Evolutionary conservation across 768 basidiomycete species (phyloP).

Genomic region (Hygrophoropsis aurantiaca): DNA sequence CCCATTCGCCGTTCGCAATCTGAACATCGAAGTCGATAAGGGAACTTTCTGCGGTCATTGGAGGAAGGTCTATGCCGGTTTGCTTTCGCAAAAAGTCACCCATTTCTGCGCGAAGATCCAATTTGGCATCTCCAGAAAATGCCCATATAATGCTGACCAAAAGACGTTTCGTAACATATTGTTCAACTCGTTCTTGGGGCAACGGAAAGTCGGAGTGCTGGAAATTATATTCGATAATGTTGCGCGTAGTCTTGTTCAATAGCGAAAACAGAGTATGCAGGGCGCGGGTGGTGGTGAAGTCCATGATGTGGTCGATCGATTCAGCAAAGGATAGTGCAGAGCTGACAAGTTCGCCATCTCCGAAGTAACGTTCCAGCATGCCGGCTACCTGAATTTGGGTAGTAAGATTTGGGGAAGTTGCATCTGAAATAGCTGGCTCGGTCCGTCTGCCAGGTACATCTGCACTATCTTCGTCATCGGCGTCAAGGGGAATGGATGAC

Average conservation of each 20-base stretch:
- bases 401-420: constrained; percentile 59
- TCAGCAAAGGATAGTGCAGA: constrained; percentile 77
- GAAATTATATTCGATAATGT: constrained; percentile 90
- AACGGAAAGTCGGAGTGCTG: constrained; percentile 97
- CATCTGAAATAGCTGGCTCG: constrained; percentile 45
- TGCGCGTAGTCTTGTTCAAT: constrained; percentile 92
- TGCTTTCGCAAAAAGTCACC: constrained; percentile 83
- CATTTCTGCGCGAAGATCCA: constrained; percentile 85
- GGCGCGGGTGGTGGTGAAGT: constrained; percentile 89
- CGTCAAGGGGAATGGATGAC: constrained; percentile 73
- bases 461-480: constrained; percentile 79
- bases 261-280: constrained; percentile 96
- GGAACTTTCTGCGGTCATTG: constrained; percentile 70
- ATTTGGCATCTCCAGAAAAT: constrained; percentile 93
- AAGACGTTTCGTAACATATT: constrained; percentile 87
- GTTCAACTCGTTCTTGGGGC: constrained; percentile 77
- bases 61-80: constrained; percentile 88
- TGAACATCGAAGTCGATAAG: constrained; percentile 96
- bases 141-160: constrained; percentile 96
- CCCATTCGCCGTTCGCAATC: constrained; percentile 83
- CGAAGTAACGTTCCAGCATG: constrained; percentile 82
- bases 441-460: constrained; percentile 63
- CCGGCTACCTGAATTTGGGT: constrained; percentile 76
- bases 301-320: constrained; percentile 97
- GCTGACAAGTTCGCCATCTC: constrained; percentile 76